Evolutionary conservation across 805 yeast species (phyloP), one percentile per base, ranked within the genome.

Genomic region (Metschnikowia aberdeeniae): DNA sequence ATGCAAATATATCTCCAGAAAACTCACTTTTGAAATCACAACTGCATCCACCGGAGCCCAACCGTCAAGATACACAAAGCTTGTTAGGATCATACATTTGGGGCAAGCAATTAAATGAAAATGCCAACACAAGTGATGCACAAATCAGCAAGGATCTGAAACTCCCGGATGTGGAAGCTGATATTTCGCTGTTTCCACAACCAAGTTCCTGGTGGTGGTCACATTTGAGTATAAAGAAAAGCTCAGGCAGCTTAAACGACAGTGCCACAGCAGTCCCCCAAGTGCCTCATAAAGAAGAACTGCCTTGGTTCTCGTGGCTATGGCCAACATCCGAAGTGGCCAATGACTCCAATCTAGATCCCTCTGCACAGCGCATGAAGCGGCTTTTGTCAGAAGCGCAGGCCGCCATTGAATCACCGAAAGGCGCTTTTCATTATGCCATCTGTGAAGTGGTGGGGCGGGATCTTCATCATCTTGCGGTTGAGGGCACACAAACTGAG

Each of bases 371-470:
- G 30, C 36, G 29, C 32, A 54, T 58, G 13, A 51, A 59, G 9
- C 66, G 63, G 44, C 49, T 62, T 20, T 63, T 61, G 44, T 60
- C 59, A 34, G 50, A 59, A 5, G 72, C 73, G 8, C 67, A 62
- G 43, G 36, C 36, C 20, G 60, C 66, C 1, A 60, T 71, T 32
- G 75, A 71, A 39, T 51, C 49, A 13, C 49, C 70, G 1, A 60
- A 54, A 29, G 72, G 67, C 35, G 49, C 30, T 10, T 55, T 64
- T 27, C 62, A 65, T 43, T 67, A 68, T 46, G 75, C 73, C 12
- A 58, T 61, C 27, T 63, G 53, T 39, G 55, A 57, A 27, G 28
- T 17, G 2, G 40, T 37, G 27, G 41, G 42, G 14, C 20, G 44
- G 9, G 19, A 36, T 34, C 46, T 38, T 9, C 42, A 37, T 22